phyloP scores from a whole-genome alignment of 2,329 filamentous ascomycete species.

The Sporothrix euskadiensis region DNA sequence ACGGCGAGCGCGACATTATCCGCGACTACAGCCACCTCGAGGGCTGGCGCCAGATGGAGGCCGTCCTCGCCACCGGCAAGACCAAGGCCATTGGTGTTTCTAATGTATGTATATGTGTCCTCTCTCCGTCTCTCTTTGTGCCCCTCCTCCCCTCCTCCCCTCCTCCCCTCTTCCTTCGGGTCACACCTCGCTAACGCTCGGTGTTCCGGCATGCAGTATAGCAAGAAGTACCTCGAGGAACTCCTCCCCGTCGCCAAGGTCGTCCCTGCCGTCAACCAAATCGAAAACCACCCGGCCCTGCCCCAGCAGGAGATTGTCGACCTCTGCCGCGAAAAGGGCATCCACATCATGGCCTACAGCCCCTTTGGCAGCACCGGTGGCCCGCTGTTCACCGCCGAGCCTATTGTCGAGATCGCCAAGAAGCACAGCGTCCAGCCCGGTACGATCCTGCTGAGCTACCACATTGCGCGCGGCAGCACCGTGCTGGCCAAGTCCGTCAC shows the following conservation, averaged over 20 bases:
- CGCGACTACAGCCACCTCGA: constrained; percentile 68
- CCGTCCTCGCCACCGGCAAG: constrained; percentile 61
- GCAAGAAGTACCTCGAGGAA: constrained; percentile 56
- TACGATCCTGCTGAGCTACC: constrained; percentile 69
- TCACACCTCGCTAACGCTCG: not conserved
- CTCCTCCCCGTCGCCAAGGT: constrained; percentile 54
- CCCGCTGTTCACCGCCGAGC: constrained; percentile 64
- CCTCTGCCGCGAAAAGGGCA: constrained; percentile 66
- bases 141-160: not conserved
- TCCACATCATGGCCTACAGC: constrained; percentile 72
- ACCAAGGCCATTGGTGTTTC: constrained; percentile 55
- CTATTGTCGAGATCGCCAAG: constrained; percentile 63
- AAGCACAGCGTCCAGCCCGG: constrained; percentile 62
- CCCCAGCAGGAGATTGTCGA: constrained; percentile 72
- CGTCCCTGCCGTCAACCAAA: constrained; percentile 68
- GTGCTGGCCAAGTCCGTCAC: constrained; percentile 75
- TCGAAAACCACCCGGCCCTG: constrained; percentile 71
- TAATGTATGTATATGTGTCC: constrained; percentile 48
- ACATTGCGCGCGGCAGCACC: constrained; percentile 66
- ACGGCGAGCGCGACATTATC: constrained; percentile 74
- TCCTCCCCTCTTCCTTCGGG: not conserved
- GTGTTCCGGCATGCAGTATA: constrained; percentile 46
- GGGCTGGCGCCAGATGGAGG: constrained; percentile 77
- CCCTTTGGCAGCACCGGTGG: constrained; percentile 65
- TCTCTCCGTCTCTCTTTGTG: not conserved